Evolutionary conservation across 2,329 filamentous ascomycete species (phyloP).

Genomic region (Cryphonectria radicalis): DNA sequence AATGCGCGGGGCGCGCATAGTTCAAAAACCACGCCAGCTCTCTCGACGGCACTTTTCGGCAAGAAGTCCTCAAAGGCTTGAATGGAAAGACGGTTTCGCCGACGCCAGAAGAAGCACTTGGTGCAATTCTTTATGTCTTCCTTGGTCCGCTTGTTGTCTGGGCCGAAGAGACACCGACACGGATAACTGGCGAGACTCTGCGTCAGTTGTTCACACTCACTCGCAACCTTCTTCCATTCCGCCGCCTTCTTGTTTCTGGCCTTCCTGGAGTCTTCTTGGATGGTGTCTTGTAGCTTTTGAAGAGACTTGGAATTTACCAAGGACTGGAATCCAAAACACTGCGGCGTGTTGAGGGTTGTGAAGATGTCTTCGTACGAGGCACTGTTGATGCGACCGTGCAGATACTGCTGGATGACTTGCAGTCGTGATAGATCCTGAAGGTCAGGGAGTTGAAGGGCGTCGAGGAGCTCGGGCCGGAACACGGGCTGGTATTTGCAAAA

Average conservation of each 20-base stretch:
- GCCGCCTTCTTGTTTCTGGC: constrained; percentile 34
- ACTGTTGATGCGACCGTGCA: constrained; percentile 42
- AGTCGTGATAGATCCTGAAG: constrained; percentile 53
- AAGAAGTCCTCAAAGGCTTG: constrained; percentile 46
- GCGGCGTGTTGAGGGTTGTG: constrained; percentile 39
- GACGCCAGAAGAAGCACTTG: constrained; percentile 39
- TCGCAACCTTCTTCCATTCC: constrained; percentile 38
- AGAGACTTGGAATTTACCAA: constrained; percentile 40
- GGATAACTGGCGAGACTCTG: constrained; percentile 34
- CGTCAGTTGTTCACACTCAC: constrained; percentile 38
- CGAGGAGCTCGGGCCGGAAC: constrained; percentile 52
- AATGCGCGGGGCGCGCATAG: constrained; percentile 42
- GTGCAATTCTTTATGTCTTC: constrained; percentile 20
- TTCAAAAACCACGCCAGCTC: constrained; percentile 46
- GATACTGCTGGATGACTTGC: constrained; percentile 50
- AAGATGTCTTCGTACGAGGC: constrained; percentile 48
- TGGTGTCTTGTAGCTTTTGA: constrained; percentile 31
- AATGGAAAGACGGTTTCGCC: constrained; percentile 41
- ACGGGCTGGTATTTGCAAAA: constrained; percentile 55
- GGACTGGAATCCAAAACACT: constrained; percentile 51
- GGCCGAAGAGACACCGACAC: constrained; percentile 37
- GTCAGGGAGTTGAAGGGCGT: constrained; percentile 55
- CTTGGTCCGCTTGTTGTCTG: constrained; percentile 17
- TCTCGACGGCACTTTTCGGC: constrained; percentile 35
- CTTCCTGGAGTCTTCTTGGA: constrained; percentile 33